Evolutionary conservation across 2,329 filamentous ascomycete genomes (phyloP).

Genomic region (Aspergillus texensis): DNA sequence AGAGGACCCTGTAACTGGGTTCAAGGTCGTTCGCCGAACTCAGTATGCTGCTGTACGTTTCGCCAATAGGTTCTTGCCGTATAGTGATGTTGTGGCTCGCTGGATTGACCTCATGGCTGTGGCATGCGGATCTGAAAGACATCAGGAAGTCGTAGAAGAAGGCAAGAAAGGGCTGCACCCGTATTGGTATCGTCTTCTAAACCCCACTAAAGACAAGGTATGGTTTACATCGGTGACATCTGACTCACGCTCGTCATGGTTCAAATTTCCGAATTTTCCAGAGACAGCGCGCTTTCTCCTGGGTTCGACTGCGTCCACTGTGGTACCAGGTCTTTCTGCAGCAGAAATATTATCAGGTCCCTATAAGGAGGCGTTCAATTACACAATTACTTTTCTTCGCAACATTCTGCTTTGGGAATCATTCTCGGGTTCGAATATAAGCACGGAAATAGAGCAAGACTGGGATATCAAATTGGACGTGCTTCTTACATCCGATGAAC

Average conservation of each 20-base stretch:
- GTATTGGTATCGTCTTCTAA: slow-evolving; percentile 69
- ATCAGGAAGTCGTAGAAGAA: slow-evolving; percentile 85
- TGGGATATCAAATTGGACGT: slow-evolving; percentile 83
- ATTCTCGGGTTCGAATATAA: slow-evolving; percentile 47
- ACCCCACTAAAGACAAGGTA: slow-evolving; percentile 52
- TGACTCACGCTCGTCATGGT: slow-evolving; percentile 49
- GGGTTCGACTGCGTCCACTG: slow-evolving; percentile 23
- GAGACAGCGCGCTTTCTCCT: slow-evolving; percentile 39
- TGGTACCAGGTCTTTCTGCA: slow-evolving; percentile 38
- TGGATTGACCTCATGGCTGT: slow-evolving; percentile 89
- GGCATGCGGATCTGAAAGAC: slow-evolving; percentile 63
- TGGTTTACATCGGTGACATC: slow-evolving; percentile 52
- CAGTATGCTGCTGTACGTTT: slow-evolving; percentile 84
- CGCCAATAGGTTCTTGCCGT: slow-evolving; percentile 84
- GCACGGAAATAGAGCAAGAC: slow-evolving; percentile 68
- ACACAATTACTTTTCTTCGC: slow-evolving; percentile 71
- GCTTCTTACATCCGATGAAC: slow-evolving; percentile 69
- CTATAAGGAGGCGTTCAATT: slow-evolving; percentile 59
- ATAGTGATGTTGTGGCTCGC: slow-evolving; percentile 74
- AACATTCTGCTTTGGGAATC: slow-evolving; percentile 63
- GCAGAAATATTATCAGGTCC: slow-evolving; percentile 29
- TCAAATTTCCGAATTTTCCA: slow-evolving; percentile 42
- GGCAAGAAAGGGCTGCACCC: slow-evolving; percentile 84
- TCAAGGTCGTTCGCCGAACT: slow-evolving; percentile 67
- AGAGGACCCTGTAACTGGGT: slow-evolving; percentile 40